phyloP scores from a whole-genome alignment of 2,329 filamentous ascomycete genomes.

The Rutstroemia sp. region DNA sequence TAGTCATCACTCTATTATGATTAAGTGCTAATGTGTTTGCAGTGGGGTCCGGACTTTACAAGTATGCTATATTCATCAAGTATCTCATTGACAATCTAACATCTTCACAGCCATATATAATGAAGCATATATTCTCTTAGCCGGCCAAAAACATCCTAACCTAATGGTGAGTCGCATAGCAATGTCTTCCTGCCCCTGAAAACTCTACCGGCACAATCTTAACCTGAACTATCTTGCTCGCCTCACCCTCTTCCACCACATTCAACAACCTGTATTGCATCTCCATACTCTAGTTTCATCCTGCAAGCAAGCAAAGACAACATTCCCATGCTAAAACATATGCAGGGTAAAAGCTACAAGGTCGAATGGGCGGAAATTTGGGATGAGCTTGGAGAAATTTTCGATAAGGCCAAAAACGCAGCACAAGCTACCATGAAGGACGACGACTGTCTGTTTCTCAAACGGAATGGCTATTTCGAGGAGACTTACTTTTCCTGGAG shows the following conservation, averaged over 20 bases:
- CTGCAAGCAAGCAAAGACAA: no score
- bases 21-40: not conserved
- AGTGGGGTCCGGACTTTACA: constrained; percentile 62
- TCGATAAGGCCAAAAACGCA: constrained; percentile 57
- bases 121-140: constrained; percentile 62
- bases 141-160: constrained; percentile 67
- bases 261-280: no score
- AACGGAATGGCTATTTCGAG: constrained; percentile 62
- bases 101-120: constrained; percentile 53
- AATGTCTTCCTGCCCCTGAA: not conserved
- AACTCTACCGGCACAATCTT: no score
- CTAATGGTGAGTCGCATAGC: constrained; percentile 46
- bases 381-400: constrained; percentile 60
- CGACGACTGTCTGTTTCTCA: constrained; percentile 69
- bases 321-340: no score
- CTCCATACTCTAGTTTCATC: no score
- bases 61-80: not conserved
- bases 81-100: not conserved
- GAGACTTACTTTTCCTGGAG: constrained; percentile 68
- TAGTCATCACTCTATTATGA: not conserved
- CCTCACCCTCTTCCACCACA: no score
- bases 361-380: constrained; percentile 68
- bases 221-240: no score
- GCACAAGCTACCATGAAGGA: constrained; percentile 81
- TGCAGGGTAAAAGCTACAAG: constrained; percentile 54